phyloP scores from a whole-genome alignment of 2,329 filamentous ascomycete species.

The Xylariaceae sp. region DNA sequence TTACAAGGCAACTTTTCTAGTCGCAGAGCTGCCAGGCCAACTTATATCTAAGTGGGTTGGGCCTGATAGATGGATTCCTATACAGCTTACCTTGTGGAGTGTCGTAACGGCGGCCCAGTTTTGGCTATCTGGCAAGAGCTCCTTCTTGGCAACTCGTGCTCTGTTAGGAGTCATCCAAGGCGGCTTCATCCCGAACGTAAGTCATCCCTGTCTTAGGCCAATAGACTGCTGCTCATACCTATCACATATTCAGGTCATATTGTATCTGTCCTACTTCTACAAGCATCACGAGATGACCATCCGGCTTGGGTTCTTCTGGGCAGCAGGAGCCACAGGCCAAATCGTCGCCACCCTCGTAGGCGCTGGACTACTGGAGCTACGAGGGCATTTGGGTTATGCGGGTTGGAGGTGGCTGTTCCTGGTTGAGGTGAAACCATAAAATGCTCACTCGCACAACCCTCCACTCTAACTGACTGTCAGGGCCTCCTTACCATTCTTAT shows the following conservation, averaged over 20 bases:
- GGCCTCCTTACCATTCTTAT: slow-evolving; percentile 42
- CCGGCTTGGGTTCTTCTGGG: slow-evolving; percentile 43
- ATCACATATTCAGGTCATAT: slow-evolving; percentile 29
- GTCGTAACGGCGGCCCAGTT: slow-evolving; percentile 36
- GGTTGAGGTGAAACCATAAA: slow-evolving; percentile 48
- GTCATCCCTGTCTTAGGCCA: neutral
- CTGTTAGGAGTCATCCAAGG: slow-evolving; percentile 36
- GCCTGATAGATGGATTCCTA: slow-evolving; percentile 38
- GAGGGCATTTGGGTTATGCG: slow-evolving; percentile 41
- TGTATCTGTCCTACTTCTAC: slow-evolving; percentile 42
- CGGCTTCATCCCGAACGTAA: slow-evolving; percentile 40
- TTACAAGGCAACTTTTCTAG: slow-evolving; percentile 58
- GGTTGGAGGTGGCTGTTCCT: slow-evolving; percentile 58
- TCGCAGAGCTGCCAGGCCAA: slow-evolving; percentile 65
- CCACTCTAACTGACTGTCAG: slow-evolving; percentile 14
- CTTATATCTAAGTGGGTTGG: slow-evolving; percentile 59
- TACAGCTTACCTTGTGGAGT: slow-evolving; percentile 36
- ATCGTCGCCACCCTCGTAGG: slow-evolving; percentile 44
- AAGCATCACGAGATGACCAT: slow-evolving; percentile 45
- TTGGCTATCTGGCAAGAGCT: slow-evolving; percentile 27
- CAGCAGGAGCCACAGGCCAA: slow-evolving; percentile 1
- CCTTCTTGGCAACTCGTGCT: slow-evolving; percentile 36
- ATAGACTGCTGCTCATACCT: neutral
- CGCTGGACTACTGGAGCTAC: slow-evolving; percentile 45
- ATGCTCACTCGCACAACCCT: neutral